Evolutionary conservation across 805 yeast genomes (phyloP).

Genomic region (Kluyveromyces aestuarii): DNA sequence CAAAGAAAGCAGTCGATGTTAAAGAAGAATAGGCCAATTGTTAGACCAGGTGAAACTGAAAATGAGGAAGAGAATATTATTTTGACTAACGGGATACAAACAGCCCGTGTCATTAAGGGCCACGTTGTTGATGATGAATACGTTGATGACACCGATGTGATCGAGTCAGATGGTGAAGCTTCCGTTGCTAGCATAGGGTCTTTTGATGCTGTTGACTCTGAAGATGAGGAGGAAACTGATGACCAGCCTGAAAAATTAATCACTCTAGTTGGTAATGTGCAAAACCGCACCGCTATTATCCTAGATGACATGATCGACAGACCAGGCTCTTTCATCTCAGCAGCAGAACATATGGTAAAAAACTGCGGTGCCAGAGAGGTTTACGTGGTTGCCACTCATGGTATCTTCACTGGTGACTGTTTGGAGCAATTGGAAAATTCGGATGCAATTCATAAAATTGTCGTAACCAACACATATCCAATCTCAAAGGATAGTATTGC

Average conservation of each 20-base stretch:
- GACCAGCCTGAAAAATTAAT: constrained; percentile 66
- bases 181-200: constrained; percentile 71
- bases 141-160: constrained; percentile 21
- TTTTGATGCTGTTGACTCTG: constrained; percentile 75
- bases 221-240: constrained; percentile 77
- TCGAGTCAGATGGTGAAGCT: constrained; percentile 27
- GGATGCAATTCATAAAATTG: constrained; percentile 79
- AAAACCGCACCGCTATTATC: constrained; percentile 83
- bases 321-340: constrained; percentile 88
- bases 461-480: constrained; percentile 95
- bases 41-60: constrained; percentile 36
- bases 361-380: constrained; percentile 95
- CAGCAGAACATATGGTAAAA: constrained; percentile 93
- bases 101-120: constrained; percentile 93
- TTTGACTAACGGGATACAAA: constrained; percentile 74
- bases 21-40: constrained; percentile 36
- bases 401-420: constrained; percentile 83
- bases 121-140: constrained; percentile 87
- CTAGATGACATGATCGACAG: constrained; percentile 97
- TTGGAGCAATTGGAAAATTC: constrained; percentile 70
- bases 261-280: constrained; percentile 93
- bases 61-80: constrained; percentile 58
- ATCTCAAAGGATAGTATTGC: constrained; percentile 53
- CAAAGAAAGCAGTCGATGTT: constrained; percentile 40
- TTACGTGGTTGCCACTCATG: constrained; percentile 90